Evolutionary conservation across 768 basidiomycete species (phyloP).

Genomic region (Asterophora parasitica): DNA sequence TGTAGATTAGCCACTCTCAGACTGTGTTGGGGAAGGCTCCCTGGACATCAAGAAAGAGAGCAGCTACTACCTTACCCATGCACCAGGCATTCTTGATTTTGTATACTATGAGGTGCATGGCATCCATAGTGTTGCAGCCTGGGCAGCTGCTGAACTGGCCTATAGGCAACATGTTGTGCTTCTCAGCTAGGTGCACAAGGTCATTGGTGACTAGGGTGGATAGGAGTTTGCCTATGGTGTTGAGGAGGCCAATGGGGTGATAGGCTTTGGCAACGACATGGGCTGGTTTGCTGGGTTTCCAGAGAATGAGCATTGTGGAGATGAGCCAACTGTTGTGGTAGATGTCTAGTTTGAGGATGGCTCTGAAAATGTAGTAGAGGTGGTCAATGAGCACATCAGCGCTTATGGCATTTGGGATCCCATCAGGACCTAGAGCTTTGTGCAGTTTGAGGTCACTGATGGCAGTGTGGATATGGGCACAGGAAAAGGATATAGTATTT

Average conservation of each 20-base stretch:
- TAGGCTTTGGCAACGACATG: slow-evolving; percentile 29
- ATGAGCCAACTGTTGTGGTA: slow-evolving; percentile 25
- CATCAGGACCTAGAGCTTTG: no score
- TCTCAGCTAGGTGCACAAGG: slow-evolving; percentile 22
- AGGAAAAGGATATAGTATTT: no score
- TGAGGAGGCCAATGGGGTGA: slow-evolving; percentile 31
- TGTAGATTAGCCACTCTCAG: slow-evolving; percentile 24
- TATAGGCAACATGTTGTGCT: slow-evolving; percentile 25
- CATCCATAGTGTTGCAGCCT: slow-evolving; percentile 33
- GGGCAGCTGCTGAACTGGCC: slow-evolving; percentile 36
- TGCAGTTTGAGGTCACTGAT: no score
- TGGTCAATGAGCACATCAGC: slow-evolving; percentile 10
- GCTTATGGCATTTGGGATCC: no score
- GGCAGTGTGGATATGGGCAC: no score
- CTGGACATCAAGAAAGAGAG: slow-evolving; percentile 38
- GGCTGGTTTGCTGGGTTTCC: no score
- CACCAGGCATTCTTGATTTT: slow-evolving; percentile 35
- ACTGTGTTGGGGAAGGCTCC: slow-evolving; percentile 39
- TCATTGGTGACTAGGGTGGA: slow-evolving; percentile 24
- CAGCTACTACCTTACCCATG: no score
- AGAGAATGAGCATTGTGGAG: no score
- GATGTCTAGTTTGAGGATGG: slow-evolving; percentile 21
- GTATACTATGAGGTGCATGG: slow-evolving; percentile 26
- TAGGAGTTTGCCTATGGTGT: no score
- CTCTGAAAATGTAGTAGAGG: slow-evolving; percentile 20